Conservation (phyloP, 1,284 basidiomycete species). For the Ustilago crameri region DNA sequence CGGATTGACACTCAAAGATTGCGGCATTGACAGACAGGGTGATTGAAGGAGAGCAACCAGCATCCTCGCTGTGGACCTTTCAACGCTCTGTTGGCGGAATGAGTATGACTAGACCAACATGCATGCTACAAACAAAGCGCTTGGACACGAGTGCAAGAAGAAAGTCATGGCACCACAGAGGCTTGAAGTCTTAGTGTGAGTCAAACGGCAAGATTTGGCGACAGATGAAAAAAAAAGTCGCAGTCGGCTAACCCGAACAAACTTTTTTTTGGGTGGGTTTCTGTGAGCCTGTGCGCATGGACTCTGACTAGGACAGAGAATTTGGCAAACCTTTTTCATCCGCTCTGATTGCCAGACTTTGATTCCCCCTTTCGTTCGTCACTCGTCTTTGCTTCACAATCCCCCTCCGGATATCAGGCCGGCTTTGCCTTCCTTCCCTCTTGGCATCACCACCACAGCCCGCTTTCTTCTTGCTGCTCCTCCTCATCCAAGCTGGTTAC, state of each 20-base stretch:
- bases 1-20: background rate
- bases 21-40: background rate
- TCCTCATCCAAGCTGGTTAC: constrained; percentile 25
- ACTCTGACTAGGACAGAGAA: constrained; percentile 10
- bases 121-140: constrained; percentile 1
- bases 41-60: background rate
- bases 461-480: constrained; percentile 14
- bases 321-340: constrained; percentile 3
- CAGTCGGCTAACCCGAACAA: constrained; percentile 7
- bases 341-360: constrained; percentile 19
- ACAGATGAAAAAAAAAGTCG: background rate
- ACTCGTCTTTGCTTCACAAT: background rate
- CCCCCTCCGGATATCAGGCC: constrained; percentile 47
- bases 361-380: constrained; percentile 4
- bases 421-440: constrained; percentile 23
- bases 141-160: background rate
- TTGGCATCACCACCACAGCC: constrained; percentile 4
- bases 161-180: background rate
- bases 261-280: constrained; percentile 14
- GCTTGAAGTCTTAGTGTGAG: too few species aligned
- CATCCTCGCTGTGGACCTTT: background rate
- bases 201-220: background rate
- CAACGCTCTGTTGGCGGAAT: background rate
- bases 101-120: constrained; percentile 3
- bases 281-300: constrained; percentile 2